Base-by-base conservation (phyloP, 2,329 filamentous ascomycete species). In the Fusarium keratoplasticum region DNA sequence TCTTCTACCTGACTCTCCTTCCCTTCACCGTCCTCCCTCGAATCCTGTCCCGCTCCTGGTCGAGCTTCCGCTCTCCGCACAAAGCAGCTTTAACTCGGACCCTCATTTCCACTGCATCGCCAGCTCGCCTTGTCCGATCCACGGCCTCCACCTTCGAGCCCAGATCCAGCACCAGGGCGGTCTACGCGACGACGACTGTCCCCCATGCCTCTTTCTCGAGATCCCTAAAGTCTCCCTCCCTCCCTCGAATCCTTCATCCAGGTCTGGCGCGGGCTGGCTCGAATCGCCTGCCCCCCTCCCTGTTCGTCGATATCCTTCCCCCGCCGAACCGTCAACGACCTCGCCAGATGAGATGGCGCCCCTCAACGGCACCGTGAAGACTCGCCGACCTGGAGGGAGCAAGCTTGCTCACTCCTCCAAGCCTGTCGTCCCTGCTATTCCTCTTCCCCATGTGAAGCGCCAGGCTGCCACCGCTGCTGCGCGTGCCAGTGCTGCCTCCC, bases 391-490 rank as follows among this genome's bases (percentile, higher is more conserved):
- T 67, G 77, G 72, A 64, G 63, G 72, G 57, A 74, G 73, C 75
- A 81, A 79, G 77, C 78, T 80, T 69, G 76, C 75, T 65, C 78
- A 80, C 62, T 76, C 73, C 66, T 70, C 78, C 66, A 83, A 82
- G 72, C 78, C 81, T 57, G 78, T 84, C 44, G 76, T 82, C 66
- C 83, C 83, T 67, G 83, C 80, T 64, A 80, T 85, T 54, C 83
- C 83, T 58, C 73, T 85, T 70, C 82, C 82, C 20, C 80, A 83
- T 70, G 78, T 82, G 60, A 85, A 83, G 73, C 82, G 83, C 65
- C 80, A 83, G 73, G 80, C 81, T 66, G 80, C 81, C 40, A 76
- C 80, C 13, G 75, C 80, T 25, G 78, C 81, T 35, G 78, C 78
- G 60, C 77, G 81, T 64, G 71, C 79, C 29, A 74, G 74, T 65